Evolutionary conservation across 2,329 filamentous ascomycete species (phyloP).

Genomic region (Penicillium sp.): DNA sequence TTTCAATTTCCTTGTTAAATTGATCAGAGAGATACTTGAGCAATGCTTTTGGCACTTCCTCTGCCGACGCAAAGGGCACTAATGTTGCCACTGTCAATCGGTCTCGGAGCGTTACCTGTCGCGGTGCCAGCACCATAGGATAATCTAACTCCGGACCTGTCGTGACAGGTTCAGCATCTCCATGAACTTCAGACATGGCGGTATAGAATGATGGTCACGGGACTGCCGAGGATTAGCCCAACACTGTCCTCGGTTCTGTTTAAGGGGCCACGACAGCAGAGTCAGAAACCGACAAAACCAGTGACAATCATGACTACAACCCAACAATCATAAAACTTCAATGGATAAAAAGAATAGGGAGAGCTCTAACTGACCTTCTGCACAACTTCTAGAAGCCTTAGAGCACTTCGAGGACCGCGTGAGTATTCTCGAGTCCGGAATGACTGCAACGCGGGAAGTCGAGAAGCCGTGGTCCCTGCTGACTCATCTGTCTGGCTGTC

Average conservation of each 20-base stretch:
- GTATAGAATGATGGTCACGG: conserved; percentile 28
- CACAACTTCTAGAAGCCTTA: conserved; percentile 21
- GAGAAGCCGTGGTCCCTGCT: conserved; percentile 32
- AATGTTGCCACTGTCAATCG: conserved; percentile 77
- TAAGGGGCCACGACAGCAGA: no score
- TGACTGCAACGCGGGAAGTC: conserved; percentile 32
- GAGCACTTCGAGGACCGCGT: conserved; percentile 40
- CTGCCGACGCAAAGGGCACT: conserved; percentile 70
- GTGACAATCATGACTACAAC: no score
- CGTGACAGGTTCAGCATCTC: conserved; percentile 29
- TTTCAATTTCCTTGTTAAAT: conserved; percentile 84
- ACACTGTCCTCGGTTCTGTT: background rate
- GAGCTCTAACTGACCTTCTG: conserved; percentile 22
- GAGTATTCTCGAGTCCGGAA: conserved; percentile 43
- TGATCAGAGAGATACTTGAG: conserved; percentile 74
- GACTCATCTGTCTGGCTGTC: conserved; percentile 13
- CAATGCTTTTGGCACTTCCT: conserved; percentile 69
- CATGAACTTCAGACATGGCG: conserved; percentile 36
- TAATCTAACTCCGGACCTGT: conserved; percentile 44
- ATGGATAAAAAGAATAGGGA: background rate
- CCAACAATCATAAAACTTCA: no score
- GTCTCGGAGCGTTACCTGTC: conserved; percentile 76
- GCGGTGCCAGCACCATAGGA: conserved; percentile 62
- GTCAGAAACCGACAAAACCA: no score
- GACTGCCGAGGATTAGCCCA: conserved; percentile 34